Percentiles rank a stretch among this genome's conserved stretches.
phyloP scores from a whole-genome alignment of 192 early-diverging fungal species.

The Diversispora eburnea region DNA sequence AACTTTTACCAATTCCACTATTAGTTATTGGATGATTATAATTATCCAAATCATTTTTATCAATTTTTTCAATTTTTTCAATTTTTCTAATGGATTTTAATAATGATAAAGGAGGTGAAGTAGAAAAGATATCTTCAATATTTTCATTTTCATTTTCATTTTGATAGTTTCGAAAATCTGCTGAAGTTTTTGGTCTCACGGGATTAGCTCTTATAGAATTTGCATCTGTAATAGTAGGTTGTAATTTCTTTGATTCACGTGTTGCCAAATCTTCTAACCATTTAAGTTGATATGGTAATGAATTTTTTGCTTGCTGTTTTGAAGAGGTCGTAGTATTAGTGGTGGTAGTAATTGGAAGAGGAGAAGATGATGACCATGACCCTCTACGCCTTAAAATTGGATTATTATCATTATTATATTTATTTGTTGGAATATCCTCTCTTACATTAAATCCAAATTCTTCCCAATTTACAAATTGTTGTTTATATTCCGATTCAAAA shows the following conservation, averaged over 20 bases:
- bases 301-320: too few relatives aligned
- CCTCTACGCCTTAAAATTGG: slow-evolving; percentile 2
- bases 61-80: background rate
- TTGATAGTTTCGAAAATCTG: slow-evolving; percentile 17
- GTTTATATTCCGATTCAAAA: slow-evolving; percentile 14
- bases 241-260: background rate
- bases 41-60: background rate
- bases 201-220: slow-evolving; percentile 13
- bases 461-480: slow-evolving; percentile 23
- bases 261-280: background rate
- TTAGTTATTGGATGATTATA: background rate
- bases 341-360: background rate
- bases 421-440: slow-evolving; percentile 1
- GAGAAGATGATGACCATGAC: slow-evolving; percentile 19
- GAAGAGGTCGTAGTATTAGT: too few relatives aligned
- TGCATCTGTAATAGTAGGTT: slow-evolving; percentile 9
- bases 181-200: background rate
- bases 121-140: too few relatives aligned
- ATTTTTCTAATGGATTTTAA: too few relatives aligned
- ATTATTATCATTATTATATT: background rate
- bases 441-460: slow-evolving; percentile 11
- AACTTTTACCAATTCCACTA: background rate
- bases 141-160: background rate
- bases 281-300: background rate
- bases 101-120: too few relatives aligned